These are phyloP conservation scores for Acephala macrosclerotiorum DNA, from an alignment of 2,329 filamentous ascomycete species.

Conservation along the genomic window DNA sequence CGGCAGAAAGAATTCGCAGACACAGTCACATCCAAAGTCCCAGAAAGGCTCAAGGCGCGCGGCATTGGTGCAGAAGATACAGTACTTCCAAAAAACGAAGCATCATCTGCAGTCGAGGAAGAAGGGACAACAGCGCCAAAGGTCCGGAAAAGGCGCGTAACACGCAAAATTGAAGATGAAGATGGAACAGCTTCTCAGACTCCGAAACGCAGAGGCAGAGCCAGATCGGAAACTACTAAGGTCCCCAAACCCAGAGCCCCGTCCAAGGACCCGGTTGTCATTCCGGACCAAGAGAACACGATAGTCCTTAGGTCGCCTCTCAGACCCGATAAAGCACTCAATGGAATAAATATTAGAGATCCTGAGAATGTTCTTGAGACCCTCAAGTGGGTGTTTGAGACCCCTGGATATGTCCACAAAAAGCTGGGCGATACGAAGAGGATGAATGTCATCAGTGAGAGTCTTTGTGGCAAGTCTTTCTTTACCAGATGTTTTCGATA, in stretches of 20 bases:
- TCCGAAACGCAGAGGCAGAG: background rate
- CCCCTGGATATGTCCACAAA: background rate
- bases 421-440: background rate
- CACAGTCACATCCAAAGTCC: too few species aligned
- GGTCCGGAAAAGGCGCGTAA: background rate
- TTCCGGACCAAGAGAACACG: background rate
- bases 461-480: conserved; percentile 51
- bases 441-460: conserved; percentile 48
- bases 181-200: background rate
- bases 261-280: background rate
- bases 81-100: background rate
- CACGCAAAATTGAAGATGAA: background rate
- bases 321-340: background rate
- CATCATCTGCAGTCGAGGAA: background rate
- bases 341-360: background rate
- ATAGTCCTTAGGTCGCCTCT: background rate
- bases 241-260: background rate
- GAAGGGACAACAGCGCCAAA: background rate
- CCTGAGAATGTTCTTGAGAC: background rate
- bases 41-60: too few species aligned
- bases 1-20: too few species aligned
- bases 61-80: background rate
- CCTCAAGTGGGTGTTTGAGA: background rate
- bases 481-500: background rate
- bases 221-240: background rate